Percentiles rank a stretch among this genome's conserved stretches.
phyloP scores from a whole-genome alignment of 345 rosid genomes.

The Cardiospermum halicacabum region DNA sequence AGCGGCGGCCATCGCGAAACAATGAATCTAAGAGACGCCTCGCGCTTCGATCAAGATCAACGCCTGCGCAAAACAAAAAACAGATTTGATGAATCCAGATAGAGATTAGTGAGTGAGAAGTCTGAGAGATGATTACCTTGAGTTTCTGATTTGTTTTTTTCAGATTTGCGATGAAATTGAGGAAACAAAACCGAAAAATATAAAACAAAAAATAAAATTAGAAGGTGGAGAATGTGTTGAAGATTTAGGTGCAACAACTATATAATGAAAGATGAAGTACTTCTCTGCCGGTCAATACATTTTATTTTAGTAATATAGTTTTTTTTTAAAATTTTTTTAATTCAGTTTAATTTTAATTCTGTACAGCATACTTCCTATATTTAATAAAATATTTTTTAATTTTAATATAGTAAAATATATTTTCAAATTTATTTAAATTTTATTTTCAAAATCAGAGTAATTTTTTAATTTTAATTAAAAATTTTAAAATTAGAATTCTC shows the following conservation, averaged over 20 bases:
- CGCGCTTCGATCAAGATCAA: conserved; percentile 17
- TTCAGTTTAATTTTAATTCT: too few species aligned
- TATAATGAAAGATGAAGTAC: too few species aligned
- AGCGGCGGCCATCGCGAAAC: conserved; percentile 46
- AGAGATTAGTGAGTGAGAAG: background rate
- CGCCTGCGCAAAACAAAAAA: background rate
- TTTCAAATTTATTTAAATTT: too few species aligned
- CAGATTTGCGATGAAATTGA: conserved; percentile 1
- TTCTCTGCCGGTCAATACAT: too few species aligned
- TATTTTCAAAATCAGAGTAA: too few species aligned
- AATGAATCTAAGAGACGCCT: conserved; percentile 1
- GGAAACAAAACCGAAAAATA: background rate
- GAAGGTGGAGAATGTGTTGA: background rate
- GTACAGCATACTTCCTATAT: too few species aligned
- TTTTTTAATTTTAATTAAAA: too few species aligned
- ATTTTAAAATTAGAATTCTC: too few species aligned
- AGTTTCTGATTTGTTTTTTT: background rate
- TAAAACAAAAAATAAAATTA: background rate
- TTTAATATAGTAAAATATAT: too few species aligned
- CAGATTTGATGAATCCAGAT: background rate
- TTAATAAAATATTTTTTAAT: too few species aligned
- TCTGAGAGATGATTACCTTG: background rate
- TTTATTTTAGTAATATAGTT: too few species aligned
- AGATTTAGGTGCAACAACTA: conserved; percentile 17
- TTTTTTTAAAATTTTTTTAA: too few species aligned